Percentiles rank a stretch among this genome's conserved stretches.
phyloP scores from a whole-genome alignment of 2,329 filamentous ascomycete genomes.

The Aspergillus quadricinctus region DNA sequence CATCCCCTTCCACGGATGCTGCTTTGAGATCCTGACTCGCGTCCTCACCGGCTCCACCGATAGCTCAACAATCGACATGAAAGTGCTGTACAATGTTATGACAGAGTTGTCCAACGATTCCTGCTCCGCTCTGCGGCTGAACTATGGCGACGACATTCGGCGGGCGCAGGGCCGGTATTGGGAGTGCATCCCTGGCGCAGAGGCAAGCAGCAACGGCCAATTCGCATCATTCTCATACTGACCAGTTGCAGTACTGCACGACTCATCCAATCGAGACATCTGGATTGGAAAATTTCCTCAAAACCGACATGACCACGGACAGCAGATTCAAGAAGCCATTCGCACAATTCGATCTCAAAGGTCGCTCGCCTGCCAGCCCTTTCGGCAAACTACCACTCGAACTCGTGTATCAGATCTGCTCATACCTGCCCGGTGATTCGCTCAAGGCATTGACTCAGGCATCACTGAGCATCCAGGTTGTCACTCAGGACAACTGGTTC shows the following conservation, averaged over 20 bases:
- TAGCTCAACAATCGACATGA: slow-evolving; percentile 9
- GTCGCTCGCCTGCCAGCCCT: slow-evolving; percentile 10
- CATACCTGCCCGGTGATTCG: slow-evolving; percentile 13
- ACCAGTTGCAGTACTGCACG: slow-evolving; percentile 13
- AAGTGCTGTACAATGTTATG: slow-evolving; percentile 16
- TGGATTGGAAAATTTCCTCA: slow-evolving; percentile 4
- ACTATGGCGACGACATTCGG: slow-evolving; percentile 14
- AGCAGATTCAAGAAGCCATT: slow-evolving; percentile 4
- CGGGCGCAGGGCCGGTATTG: slow-evolving; percentile 20
- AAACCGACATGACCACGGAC: slow-evolving; percentile 5
- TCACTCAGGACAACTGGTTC: slow-evolving; percentile 18
- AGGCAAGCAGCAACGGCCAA: slow-evolving; percentile 6
- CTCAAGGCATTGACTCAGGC: slow-evolving; percentile 14
- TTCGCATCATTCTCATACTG: background rate
- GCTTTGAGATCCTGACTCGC: slow-evolving; percentile 17
- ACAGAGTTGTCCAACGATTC: slow-evolving; percentile 10
- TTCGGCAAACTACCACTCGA: slow-evolving; percentile 16
- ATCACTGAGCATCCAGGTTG: slow-evolving; percentile 12
- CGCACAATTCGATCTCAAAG: slow-evolving; percentile 3
- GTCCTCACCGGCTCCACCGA: slow-evolving; percentile 12
- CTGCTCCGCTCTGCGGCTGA: slow-evolving; percentile 11
- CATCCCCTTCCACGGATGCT: slow-evolving; percentile 19
- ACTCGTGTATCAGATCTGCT: slow-evolving; percentile 16
- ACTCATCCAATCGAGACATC: slow-evolving; percentile 13
- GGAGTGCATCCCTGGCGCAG: slow-evolving; percentile 18